Evolutionary conservation across 2,329 filamentous ascomycete species (phyloP).

Genomic region (Coniella vitis): DNA sequence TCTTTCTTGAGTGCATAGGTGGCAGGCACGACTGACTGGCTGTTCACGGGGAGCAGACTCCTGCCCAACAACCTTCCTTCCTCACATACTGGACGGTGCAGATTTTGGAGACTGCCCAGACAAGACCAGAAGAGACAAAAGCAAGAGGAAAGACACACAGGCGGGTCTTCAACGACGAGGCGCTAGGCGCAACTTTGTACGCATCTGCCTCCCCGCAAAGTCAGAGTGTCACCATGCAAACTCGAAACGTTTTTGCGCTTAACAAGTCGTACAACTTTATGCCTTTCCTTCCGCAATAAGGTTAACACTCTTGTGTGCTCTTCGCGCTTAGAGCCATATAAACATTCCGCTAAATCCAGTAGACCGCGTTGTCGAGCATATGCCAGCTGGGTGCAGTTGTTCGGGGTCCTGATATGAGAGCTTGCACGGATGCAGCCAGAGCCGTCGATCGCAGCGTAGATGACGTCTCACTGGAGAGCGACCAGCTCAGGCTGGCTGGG

Average conservation of each 20-base stretch:
- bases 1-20: slow-evolving; percentile 1
- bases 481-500: background rate
- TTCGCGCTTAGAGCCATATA: background rate
- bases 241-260: slow-evolving; percentile 7
- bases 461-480: slow-evolving; percentile 6
- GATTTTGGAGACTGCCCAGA: no score
- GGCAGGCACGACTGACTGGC: slow-evolving; percentile 7
- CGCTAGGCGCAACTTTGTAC: slow-evolving; percentile 6
- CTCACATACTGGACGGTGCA: background rate
- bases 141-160: background rate
- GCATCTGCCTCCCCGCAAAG: background rate
- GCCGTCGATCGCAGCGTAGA: background rate
- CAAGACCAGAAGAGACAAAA: no score
- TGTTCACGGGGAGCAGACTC: background rate
- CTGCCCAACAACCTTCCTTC: background rate
- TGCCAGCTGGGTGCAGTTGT: no score
- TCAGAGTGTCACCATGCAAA: background rate
- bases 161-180: slow-evolving; percentile 5
- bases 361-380: background rate
- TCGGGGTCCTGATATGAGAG: background rate
- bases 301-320: no score
- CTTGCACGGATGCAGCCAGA: background rate
- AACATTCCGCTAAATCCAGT: background rate
- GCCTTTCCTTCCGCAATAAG: no score
- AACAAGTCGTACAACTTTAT: slow-evolving; percentile 1